Evolutionary conservation across 179 eudicot species (phyloP), one percentile per base, ranked within the genome.

Genomic region (Heliamphora pulchella): DNA sequence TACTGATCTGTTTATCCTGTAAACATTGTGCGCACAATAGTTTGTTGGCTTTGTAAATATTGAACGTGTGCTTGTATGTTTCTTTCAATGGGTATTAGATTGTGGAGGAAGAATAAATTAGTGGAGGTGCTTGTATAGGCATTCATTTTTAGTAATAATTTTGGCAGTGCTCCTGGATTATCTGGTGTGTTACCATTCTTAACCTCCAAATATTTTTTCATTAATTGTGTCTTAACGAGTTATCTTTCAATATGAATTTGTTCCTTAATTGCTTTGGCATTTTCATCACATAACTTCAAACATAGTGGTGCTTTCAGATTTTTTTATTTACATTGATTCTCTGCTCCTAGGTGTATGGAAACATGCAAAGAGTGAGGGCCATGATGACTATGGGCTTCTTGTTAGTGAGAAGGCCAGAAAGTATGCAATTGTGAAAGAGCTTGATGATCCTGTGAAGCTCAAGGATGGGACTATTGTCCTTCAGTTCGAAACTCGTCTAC

Each of bases 401-500:
- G 97, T 91, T 59, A 89, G 96, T 20, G 96, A 93, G 85, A 84
- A 87, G 85, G 97, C 96, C 22, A 84, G 87, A 80, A 93, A 93
- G 81, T 89, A 93, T 48, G 97, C 97, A 10, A 91, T 93, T 79
- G 97, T 93, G 85, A 93, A 91, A 86, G 93, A 88, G 82, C 94
- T 93, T 75, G 94, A 89, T 54, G 78, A 85, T 53, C 94, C 91
- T 69, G 86, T 87, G 10, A 84, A 84, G 47, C 88, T 93, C 66
- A 90, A 88, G 80, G 96, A 82, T 39, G 83, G 86, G 75, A 89
- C 89, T 18, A 51, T 85, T 75, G 91, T 91, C 77, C 93, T 93
- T 68, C 97, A 93, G 68, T 93, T 83, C 51, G 97, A 91, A 83
- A 89, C 89, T 76, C 94, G 97, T 58, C 83, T 93, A 65, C 97